Evolutionary conservation across 257 asterid genomes (phyloP).

Genomic region (Coffea canephora): DNA sequence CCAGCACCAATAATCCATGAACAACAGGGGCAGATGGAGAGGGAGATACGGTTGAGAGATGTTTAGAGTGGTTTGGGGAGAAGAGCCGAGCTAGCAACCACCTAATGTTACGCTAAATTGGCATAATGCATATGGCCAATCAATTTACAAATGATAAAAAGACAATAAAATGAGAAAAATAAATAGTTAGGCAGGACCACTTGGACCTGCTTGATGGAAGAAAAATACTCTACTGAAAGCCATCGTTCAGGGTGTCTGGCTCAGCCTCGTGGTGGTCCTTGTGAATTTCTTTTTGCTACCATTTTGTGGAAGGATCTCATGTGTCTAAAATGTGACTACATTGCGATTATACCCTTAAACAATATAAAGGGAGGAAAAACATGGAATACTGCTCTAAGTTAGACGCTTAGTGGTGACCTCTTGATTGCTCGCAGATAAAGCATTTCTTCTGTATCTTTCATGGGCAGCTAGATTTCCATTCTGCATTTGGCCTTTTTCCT

Average conservation of each 20-base stretch:
- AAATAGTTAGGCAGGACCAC: neutral
- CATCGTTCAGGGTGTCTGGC: neutral
- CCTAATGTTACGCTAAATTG: neutral
- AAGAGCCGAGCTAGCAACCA: neutral
- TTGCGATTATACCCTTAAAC: neutral
- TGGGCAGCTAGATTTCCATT: neutral
- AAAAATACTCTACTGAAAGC: neutral
- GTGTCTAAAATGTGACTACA: neutral
- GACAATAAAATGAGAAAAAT: neutral
- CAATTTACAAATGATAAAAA: neutral
- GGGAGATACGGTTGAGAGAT: too few relatives aligned
- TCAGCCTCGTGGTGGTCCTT: constrained; percentile 3
- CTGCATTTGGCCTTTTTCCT: neutral
- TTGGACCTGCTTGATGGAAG: neutral
- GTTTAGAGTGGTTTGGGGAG: neutral
- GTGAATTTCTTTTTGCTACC: neutral
- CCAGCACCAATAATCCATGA: constrained; percentile 1
- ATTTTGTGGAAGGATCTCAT: neutral
- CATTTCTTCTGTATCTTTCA: neutral
- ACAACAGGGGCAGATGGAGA: neutral
- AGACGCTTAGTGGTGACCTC: neutral
- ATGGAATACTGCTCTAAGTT: neutral
- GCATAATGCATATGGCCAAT: neutral
- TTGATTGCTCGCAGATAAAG: neutral
- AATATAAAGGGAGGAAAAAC: neutral